Evolutionary conservation across 768 basidiomycete genomes (phyloP), one percentile per base, ranked within the genome.

Genomic region (Fomitopsis serialis): DNA sequence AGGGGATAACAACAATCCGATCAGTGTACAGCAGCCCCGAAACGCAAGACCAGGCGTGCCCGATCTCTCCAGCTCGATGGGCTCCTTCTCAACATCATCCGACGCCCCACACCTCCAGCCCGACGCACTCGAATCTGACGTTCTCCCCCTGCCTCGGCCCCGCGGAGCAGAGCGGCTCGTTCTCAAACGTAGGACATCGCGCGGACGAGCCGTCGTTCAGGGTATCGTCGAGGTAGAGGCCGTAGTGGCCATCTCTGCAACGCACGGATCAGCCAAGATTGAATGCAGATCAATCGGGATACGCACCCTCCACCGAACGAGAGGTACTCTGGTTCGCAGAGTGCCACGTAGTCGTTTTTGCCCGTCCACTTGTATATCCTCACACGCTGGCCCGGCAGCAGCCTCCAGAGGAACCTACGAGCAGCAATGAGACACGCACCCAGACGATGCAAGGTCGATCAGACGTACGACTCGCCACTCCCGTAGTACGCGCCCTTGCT

Each of bases 301-400:
- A 44, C 60, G 53, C 57, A 93, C 92, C 95, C 95, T 60, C 95
- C 95, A 12, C 94, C 95, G 63, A 96, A 92, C 1, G 91, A 92
- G 55, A 97, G 75, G 59, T 79, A 92, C 15, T 78, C 81, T 0
- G 79, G 70, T 61, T 95, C 90, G 68, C 92, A 94, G 7, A 96
- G 74, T 21, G 90, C 84, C 37, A 97, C 87, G 62, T 98, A 98
- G 50, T 86, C 85, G 65, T 98, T 99, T 66, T 72, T 81, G 2
- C 92, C 93, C 0, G 94, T 95, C 84, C 89, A 89, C 46, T 77
- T 82, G 72, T 79, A 94, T 25, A 90, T 77, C 24, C 81, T 72
- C 40, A 93, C 62, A 3, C 66, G 68, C 3, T 64, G 68, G 23
- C 52, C 65, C 70, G 48, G 73, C 13, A 51, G 66, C 57, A 81